These are phyloP conservation scores for Fusarium redolens DNA, from an alignment of 2,329 filamentous ascomycete species.

Conservation along the genomic window DNA sequence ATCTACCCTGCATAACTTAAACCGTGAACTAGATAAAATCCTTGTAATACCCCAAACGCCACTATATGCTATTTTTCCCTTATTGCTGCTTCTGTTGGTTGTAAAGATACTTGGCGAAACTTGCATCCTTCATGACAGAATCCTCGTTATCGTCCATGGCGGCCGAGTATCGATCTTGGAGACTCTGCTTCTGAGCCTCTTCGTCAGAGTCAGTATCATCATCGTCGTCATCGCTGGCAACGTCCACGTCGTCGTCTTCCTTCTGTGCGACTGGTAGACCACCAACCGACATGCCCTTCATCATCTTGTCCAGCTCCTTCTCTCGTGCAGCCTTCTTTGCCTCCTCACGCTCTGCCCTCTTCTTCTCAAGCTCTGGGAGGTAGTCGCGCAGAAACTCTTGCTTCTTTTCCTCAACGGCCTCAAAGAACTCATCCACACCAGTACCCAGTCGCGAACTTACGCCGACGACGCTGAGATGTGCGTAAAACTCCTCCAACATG, in stretches of 20 bases:
- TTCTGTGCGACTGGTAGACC: slow-evolving; percentile 52
- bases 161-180: slow-evolving; percentile 81
- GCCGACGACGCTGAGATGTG: slow-evolving; percentile 90
- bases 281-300: slow-evolving; percentile 84
- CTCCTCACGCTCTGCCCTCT: slow-evolving; percentile 79
- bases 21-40: slow-evolving; percentile 22
- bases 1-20: slow-evolving; percentile 37
- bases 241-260: slow-evolving; percentile 60
- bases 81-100: slow-evolving; percentile 51
- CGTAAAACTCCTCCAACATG: slow-evolving; percentile 97
- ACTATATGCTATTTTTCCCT: slow-evolving; percentile 22
- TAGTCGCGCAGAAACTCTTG: slow-evolving; percentile 92
- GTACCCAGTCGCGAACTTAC: slow-evolving; percentile 94
- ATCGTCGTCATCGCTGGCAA: slow-evolving; percentile 68
- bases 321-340: slow-evolving; percentile 78
- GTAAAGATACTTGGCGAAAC: slow-evolving; percentile 70
- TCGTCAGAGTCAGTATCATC: slow-evolving; percentile 66
- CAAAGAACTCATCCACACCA: slow-evolving; percentile 93
- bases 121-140: slow-evolving; percentile 65
- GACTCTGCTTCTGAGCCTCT: slow-evolving; percentile 71
- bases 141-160: slow-evolving; percentile 72
- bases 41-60: slow-evolving; percentile 40
- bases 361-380: slow-evolving; percentile 87
- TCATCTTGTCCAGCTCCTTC: slow-evolving; percentile 88
- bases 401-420: slow-evolving; percentile 86